These are phyloP conservation scores for Blastocrithidia nonstop DNA, from an alignment of 208 protist genomes.

Conservation along the genomic window DNA sequence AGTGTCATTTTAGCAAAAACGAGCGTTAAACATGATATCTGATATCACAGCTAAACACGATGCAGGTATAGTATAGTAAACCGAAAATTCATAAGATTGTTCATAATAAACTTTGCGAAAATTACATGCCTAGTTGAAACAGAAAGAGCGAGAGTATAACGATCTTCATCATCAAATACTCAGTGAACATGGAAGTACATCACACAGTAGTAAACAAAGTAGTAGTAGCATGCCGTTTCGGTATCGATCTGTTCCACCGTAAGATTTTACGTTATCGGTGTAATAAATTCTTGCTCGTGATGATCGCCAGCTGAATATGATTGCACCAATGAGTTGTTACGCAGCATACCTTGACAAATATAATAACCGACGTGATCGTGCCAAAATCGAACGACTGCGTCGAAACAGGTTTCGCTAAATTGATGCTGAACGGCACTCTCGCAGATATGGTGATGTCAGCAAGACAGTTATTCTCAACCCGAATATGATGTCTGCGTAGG, in stretches of 20 bases:
- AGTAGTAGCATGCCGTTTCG: slow-evolving; percentile 26
- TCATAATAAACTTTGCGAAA: slow-evolving; percentile 15
- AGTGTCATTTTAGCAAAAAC: slow-evolving; percentile 20
- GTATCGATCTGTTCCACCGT: slow-evolving; percentile 65
- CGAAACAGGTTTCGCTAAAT: slow-evolving; percentile 57
- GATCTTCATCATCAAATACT: slow-evolving; percentile 54
- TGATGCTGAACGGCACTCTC: slow-evolving; percentile 37
- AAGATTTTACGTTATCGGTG: slow-evolving; percentile 70
- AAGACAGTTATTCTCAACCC: slow-evolving; percentile 52
- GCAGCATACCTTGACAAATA: slow-evolving; percentile 63
- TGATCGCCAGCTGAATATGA: slow-evolving; percentile 86
- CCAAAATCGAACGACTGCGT: slow-evolving; percentile 26
- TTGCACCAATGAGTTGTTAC: slow-evolving; percentile 87
- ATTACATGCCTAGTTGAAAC: slow-evolving; percentile 37
- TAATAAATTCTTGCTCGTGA: slow-evolving; percentile 80
- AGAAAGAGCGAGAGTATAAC: slow-evolving; percentile 76
- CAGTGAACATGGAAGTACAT: slow-evolving; percentile 10
- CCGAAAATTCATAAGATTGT: no score
- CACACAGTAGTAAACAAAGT: slow-evolving; percentile 1
- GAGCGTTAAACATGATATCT: neutral
- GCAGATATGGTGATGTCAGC: slow-evolving; percentile 58
- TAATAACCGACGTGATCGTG: slow-evolving; percentile 52
- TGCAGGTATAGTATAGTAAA: no score
- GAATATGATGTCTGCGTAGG: slow-evolving; percentile 22
- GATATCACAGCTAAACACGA: no score